These are phyloP conservation scores for Gaeumannomyces tritici DNA, from an alignment of 2,329 filamentous ascomycete species.

Conservation along the genomic window DNA sequence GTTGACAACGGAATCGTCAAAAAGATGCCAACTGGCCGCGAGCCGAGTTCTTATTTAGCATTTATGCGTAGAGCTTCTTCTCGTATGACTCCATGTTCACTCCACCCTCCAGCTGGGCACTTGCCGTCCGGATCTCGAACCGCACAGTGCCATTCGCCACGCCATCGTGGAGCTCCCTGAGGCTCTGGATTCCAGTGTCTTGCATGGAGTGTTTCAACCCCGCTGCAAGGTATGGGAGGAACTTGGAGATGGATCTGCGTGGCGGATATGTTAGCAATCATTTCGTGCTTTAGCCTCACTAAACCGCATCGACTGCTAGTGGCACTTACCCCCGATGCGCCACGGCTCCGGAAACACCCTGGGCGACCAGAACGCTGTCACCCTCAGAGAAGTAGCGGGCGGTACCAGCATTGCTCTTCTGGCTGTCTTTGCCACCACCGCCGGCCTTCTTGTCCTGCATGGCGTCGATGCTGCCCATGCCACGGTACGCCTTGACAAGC, in stretches of 20 bases:
- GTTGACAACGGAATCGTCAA: neutral
- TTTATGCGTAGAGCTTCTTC: constrained; percentile 93
- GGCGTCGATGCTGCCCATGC: constrained; percentile 97
- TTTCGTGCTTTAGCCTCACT: constrained; percentile 17
- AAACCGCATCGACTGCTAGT: constrained; percentile 2
- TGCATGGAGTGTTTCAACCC: constrained; percentile 97
- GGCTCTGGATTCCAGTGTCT: constrained; percentile 80
- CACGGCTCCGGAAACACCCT: constrained; percentile 85
- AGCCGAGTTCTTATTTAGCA: neutral
- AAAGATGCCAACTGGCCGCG: neutral
- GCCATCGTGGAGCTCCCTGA: constrained; percentile 65
- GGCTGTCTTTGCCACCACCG: constrained; percentile 58
- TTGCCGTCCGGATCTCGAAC: constrained; percentile 90
- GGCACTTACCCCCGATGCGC: constrained; percentile 57
- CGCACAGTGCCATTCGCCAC: constrained; percentile 68
- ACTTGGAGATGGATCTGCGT: constrained; percentile 73
- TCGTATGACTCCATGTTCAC: constrained; percentile 98
- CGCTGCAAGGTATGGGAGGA: constrained; percentile 89
- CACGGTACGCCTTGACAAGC: constrained; percentile 97
- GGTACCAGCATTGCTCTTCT: constrained; percentile 85
- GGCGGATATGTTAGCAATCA: neutral
- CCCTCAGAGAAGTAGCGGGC: constrained; percentile 98
- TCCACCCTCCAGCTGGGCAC: constrained; percentile 91
- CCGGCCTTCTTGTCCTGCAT: constrained; percentile 99
- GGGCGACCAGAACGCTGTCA: constrained; percentile 86